phyloP scores from a whole-genome alignment of 2,329 filamentous ascomycete species.

The Fusarium lateritium region DNA sequence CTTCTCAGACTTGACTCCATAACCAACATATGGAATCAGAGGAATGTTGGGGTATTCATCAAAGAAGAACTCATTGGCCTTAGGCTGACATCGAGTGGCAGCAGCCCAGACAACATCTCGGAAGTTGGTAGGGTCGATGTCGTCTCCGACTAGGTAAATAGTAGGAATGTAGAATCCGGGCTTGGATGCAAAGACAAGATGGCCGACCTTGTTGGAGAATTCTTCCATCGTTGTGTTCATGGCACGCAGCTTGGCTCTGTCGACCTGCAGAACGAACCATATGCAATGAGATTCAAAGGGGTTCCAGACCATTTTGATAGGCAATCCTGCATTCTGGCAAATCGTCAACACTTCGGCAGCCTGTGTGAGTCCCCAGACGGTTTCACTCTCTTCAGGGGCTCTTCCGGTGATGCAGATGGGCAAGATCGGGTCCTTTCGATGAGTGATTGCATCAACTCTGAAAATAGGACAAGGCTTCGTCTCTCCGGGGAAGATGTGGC shows the following conservation, averaged over 20 bases:
- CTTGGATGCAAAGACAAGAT: not conserved
- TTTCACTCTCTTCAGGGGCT: not conserved
- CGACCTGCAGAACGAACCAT: not conserved
- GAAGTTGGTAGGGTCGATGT: not conserved
- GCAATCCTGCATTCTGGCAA: not conserved
- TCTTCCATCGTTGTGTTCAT: not conserved
- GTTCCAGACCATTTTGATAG: not conserved
- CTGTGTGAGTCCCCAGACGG: not conserved
- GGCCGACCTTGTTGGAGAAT: not conserved
- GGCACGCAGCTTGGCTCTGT: not conserved
- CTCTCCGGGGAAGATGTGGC: too few relatives aligned
- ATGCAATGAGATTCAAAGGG: slow-evolving; percentile 2
- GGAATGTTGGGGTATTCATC: not conserved
- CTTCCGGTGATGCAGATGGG: not conserved
- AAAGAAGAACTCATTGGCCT: not conserved
- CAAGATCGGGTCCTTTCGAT: too few relatives aligned
- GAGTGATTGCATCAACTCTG: too few relatives aligned
- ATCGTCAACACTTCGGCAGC: not conserved
- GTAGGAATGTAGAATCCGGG: not conserved
- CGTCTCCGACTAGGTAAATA: not conserved
- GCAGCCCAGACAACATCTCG: not conserved
- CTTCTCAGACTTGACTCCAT: not conserved
- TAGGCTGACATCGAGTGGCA: not conserved
- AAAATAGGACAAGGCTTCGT: too few relatives aligned
- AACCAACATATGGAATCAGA: not conserved